Evolutionary conservation across 441 rosid genomes (phyloP).

Genomic region (Lepidium campestre): DNA sequence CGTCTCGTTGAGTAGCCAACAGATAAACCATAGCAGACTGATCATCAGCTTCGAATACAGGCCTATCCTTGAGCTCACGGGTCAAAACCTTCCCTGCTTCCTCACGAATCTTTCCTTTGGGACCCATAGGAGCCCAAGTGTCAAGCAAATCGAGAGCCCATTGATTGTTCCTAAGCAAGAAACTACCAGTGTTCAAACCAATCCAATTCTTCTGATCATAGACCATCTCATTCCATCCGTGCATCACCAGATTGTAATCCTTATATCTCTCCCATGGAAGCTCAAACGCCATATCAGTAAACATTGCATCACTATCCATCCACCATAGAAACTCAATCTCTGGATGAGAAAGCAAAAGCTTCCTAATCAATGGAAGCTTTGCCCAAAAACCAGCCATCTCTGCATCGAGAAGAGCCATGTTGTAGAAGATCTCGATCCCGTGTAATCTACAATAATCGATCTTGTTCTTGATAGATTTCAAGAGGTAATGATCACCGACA

Average conservation of each 20-base stretch:
- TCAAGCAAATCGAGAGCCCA: constrained; percentile 86
- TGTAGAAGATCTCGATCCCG: constrained; percentile 80
- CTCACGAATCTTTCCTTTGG: constrained; percentile 72
- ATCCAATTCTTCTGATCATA: constrained; percentile 88
- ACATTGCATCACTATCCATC: constrained; percentile 98
- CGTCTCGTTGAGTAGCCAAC: constrained; percentile 67
- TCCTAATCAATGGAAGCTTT: constrained; percentile 77
- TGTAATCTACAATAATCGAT: constrained; percentile 86
- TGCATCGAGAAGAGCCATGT: constrained; percentile 82
- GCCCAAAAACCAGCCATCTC: constrained; percentile 98
- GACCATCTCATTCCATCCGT: constrained; percentile 91
- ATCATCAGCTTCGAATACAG: constrained; percentile 83
- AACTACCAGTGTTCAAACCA: constrained; percentile 85
- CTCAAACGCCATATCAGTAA: constrained; percentile 93
- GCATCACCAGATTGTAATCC: constrained; percentile 72
- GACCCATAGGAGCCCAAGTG: constrained; percentile 90
- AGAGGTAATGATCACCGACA: constrained; percentile 79
- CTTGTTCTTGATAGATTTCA: constrained; percentile 89
- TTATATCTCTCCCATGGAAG: constrained; percentile 94
- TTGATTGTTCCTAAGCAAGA: constrained; percentile 70
- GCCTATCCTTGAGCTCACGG: constrained; percentile 69
- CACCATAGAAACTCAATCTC: constrained; percentile 90
- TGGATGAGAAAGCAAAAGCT: constrained; percentile 70
- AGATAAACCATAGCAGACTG: constrained; percentile 89
- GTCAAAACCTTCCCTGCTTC: constrained; percentile 78